Percentiles rank a stretch among this genome's conserved stretches.
Evolutionary conservation across 257 asterid species (phyloP).

Genomic region (Craterostigma plantagineum): DNA sequence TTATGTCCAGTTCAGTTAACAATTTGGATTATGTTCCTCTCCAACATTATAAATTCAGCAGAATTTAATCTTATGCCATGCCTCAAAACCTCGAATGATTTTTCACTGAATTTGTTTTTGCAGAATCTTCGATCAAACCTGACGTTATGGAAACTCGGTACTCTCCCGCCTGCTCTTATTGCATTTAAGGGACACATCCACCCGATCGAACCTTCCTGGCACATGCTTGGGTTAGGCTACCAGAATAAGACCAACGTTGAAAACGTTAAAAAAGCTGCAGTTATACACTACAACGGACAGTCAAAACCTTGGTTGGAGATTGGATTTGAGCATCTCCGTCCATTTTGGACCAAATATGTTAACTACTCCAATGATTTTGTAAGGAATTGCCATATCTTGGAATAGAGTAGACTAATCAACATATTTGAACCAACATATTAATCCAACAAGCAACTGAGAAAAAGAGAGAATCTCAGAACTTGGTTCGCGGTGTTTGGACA

Average conservation of each 20-base stretch:
- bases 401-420: conserved; percentile 19
- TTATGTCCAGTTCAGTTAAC: too few species aligned
- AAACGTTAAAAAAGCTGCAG: conserved; percentile 72
- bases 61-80: background rate
- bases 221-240: conserved; percentile 99
- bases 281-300: conserved; percentile 95
- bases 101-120: conserved; percentile 4
- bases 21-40: too few species aligned
- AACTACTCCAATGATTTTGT: conserved; percentile 83
- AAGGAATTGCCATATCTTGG: conserved; percentile 86
- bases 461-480: conserved; percentile 19
- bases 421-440: too few species aligned
- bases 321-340: conserved; percentile 96
- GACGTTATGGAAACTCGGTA: conserved; percentile 94
- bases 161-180: conserved; percentile 95
- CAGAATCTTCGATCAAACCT: conserved; percentile 95
- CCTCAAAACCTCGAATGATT: too few species aligned
- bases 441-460: conserved; percentile 8
- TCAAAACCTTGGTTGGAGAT: conserved; percentile 95
- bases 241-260: conserved; percentile 67
- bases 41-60: too few species aligned
- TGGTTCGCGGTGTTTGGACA: conserved; percentile 13
- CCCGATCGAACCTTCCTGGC: conserved; percentile 91
- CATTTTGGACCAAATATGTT: conserved; percentile 89
- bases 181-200: conserved; percentile 83